phyloP scores from a whole-genome alignment of 2,329 filamentous ascomycete genomes.

The Fusarium buxicola region DNA sequence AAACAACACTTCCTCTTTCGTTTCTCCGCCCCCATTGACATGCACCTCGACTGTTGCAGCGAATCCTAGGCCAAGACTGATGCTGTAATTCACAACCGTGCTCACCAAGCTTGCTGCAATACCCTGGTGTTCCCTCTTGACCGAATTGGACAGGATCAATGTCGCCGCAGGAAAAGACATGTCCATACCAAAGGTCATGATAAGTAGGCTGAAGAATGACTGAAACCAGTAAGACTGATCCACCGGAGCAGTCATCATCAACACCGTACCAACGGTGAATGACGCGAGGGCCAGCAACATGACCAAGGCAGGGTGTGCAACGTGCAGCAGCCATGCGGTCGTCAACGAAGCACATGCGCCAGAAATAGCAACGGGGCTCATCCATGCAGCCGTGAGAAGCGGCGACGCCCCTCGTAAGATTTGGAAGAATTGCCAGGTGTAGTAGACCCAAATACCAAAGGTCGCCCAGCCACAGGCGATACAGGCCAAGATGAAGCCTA shows the following conservation, averaged over 20 bases:
- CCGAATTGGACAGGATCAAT: constrained; percentile 67
- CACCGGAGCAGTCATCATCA: constrained; percentile 61
- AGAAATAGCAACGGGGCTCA: constrained; percentile 57
- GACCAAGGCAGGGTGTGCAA: constrained; percentile 49
- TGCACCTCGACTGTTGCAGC: constrained; percentile 71
- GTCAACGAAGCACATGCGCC: constrained; percentile 60
- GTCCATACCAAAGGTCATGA: constrained; percentile 72
- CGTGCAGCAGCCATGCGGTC: constrained; percentile 56
- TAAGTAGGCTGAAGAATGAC: constrained; percentile 67
- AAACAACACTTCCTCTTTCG: constrained; percentile 14
- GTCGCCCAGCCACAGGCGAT: constrained; percentile 65
- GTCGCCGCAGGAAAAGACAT: constrained; percentile 74
- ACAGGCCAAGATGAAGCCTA: constrained; percentile 67
- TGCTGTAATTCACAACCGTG: constrained; percentile 76
- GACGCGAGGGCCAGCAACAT: constrained; percentile 59
- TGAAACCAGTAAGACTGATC: constrained; percentile 73
- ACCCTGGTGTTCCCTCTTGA: constrained; percentile 59
- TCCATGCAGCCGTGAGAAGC: constrained; percentile 58
- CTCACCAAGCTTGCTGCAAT: constrained; percentile 67
- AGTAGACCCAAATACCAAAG: constrained; percentile 67
- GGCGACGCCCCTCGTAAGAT: constrained; percentile 55
- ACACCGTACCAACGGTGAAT: constrained; percentile 56
- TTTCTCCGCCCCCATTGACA: constrained; percentile 44
- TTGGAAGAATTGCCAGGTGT: constrained; percentile 62
- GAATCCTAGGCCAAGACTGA: constrained; percentile 73